Evolutionary conservation across 208 protist species (phyloP).

Genomic region (Trypanosoma avium): DNA sequence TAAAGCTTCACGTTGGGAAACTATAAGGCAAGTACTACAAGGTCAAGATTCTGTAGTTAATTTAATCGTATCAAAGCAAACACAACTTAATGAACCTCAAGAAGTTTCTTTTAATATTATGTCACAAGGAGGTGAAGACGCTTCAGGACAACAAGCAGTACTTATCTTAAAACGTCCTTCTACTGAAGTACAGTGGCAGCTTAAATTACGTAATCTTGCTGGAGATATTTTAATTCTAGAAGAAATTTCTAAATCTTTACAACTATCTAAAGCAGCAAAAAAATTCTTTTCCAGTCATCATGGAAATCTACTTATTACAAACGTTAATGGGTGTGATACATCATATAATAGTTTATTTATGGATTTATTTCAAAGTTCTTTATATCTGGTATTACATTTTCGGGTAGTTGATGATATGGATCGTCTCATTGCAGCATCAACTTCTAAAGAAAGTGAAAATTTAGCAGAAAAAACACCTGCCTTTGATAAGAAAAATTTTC

Average conservation of each 20-base stretch:
- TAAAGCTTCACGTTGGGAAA: slow-evolving; percentile 25
- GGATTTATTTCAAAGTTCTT: slow-evolving; percentile 25
- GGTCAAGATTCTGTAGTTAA: slow-evolving; percentile 8
- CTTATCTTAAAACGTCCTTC: slow-evolving; percentile 56
- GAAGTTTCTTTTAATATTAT: slow-evolving; percentile 57
- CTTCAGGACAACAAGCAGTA: slow-evolving; percentile 47
- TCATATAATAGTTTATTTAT: slow-evolving; percentile 10
- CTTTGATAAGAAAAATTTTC: too few relatives aligned
- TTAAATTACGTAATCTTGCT: slow-evolving; percentile 27
- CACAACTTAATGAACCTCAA: slow-evolving; percentile 31
- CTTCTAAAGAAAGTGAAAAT: background rate
- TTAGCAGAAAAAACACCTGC: too few relatives aligned
- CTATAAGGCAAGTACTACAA: slow-evolving; percentile 21
- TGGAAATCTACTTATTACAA: slow-evolving; percentile 34
- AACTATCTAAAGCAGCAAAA: slow-evolving; percentile 48
- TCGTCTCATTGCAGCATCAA: slow-evolving; percentile 8
- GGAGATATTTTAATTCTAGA: slow-evolving; percentile 27
- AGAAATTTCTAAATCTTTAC: slow-evolving; percentile 24
- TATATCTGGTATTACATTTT: slow-evolving; percentile 33
- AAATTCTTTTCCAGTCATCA: slow-evolving; percentile 44
- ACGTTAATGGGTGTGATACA: slow-evolving; percentile 43
- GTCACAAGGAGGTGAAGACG: slow-evolving; percentile 48
- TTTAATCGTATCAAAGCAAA: slow-evolving; percentile 11
- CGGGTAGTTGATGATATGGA: slow-evolving; percentile 27
- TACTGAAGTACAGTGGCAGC: slow-evolving; percentile 44